Base-by-base conservation (phyloP, 2,329 filamentous ascomycete genomes). In the Podosphaera xanthii region DNA sequence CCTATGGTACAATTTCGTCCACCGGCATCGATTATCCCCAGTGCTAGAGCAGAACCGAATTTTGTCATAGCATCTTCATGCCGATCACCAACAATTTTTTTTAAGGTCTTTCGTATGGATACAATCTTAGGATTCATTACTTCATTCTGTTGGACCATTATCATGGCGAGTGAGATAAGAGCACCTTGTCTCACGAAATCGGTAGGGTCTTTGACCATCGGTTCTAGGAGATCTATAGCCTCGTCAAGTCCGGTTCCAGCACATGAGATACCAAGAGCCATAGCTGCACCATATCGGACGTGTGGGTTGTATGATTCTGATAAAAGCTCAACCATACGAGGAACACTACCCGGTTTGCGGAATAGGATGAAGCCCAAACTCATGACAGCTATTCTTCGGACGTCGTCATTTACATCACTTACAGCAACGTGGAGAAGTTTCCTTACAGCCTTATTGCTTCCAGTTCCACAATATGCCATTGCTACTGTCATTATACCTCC, bases 31-130 rank as follows among this genome's bases (percentile, higher is more conserved):
- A 98, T 95, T 70, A 98, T 97, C 67, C 92, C 92, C 22, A 98
- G 78, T 8, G 92, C 92, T 34, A 98, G 78, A 53, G 92, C 87
- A 65, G 88, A 91, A 66, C 92, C 92, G 64, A 98, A 98, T 72
- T 98, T 98, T 69, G 92, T 94, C 91, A 98, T 97, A 61, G 92
- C 92, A 74, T 98, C 92, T 71, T 98, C 92, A 66, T 98, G 92
- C 58, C 92, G 84, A 70, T 98, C 92, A 46, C 86, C 82, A 33
- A 97, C 83, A 60, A 96, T 88, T 77, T 95, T 97, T 74, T 88
- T 85, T 62, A 98, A 80, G 2, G 87, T 90, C 76, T 96, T 96
- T 66, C 92, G 84, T 64, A 97, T 90, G 1, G 83, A 80, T 31
- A 83, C 81, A 55, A 96, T 91, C 76, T 97, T 96, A 66, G 92